These are phyloP conservation scores for Astrothelium subdiscretum DNA, from an alignment of 495 filamentous ascomycete genomes.

Conservation along the genomic window DNA sequence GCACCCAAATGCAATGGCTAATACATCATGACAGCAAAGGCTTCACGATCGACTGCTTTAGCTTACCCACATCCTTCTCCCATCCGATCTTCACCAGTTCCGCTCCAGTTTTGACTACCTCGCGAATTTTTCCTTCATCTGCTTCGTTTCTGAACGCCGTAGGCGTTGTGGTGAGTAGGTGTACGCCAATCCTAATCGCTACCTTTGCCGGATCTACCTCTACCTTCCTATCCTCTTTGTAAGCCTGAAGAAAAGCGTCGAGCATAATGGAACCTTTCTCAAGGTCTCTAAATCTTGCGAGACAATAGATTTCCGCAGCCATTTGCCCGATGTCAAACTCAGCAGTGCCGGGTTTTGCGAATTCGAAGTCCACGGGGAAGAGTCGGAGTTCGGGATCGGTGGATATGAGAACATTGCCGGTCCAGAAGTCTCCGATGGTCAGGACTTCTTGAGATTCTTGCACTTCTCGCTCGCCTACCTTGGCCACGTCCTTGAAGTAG, in stretches of 20 bases:
- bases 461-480: constrained; percentile 3
- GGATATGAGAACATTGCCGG: constrained; percentile 7
- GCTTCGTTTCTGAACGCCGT: not conserved
- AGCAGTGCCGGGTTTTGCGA: constrained; percentile 3
- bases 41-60: constrained; percentile 1
- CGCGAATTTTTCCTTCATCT: not conserved
- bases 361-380: constrained; percentile 1
- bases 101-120: not conserved
- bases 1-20: too few relatives aligned
- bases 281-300: constrained; percentile 2
- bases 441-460: constrained; percentile 2
- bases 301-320: constrained; percentile 8
- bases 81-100: constrained; percentile 1
- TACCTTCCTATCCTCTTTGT: not conserved
- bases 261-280: not conserved
- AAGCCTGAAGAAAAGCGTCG: not conserved
- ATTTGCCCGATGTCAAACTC: constrained; percentile 6
- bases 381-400: not conserved
- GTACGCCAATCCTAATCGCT: constrained; percentile 2
- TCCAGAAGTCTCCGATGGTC: constrained; percentile 7
- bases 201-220: constrained; percentile 3
- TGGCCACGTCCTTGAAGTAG: constrained; percentile 4
- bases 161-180: constrained; percentile 1
- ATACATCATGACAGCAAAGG: too few relatives aligned
- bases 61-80: not conserved